These are phyloP conservation scores for Takakia lepidozioides DNA, from an alignment of 225 moss, liverwort and hornwort species.

Conservation along the genomic window DNA sequence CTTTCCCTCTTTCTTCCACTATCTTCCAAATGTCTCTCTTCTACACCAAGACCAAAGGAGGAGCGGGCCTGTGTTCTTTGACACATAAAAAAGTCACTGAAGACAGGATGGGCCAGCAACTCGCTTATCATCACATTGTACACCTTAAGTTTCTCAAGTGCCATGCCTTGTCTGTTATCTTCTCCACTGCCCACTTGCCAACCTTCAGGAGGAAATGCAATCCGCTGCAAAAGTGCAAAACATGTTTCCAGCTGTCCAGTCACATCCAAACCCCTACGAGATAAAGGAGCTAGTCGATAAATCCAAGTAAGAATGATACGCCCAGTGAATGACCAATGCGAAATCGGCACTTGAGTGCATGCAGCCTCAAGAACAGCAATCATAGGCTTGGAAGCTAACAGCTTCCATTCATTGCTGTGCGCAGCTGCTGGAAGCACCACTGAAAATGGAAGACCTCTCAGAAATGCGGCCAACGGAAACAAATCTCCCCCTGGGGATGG, in stretches of 20 bases:
- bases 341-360: slow-evolving; percentile 20
- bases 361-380: slow-evolving; percentile 36
- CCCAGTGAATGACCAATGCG: slow-evolving; percentile 27
- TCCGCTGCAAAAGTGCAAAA: slow-evolving; percentile 28
- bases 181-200: slow-evolving; percentile 13
- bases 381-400: slow-evolving; percentile 32
- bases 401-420: slow-evolving; percentile 23
- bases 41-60: too few species aligned
- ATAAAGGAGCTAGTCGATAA: slow-evolving; percentile 28
- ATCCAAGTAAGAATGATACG: slow-evolving; percentile 56
- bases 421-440: slow-evolving; percentile 59
- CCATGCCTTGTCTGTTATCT: too few species aligned
- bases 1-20: slow-evolving; percentile 11
- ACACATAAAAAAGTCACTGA: slow-evolving; percentile 21
- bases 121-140: slow-evolving; percentile 24
- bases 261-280: slow-evolving; percentile 20
- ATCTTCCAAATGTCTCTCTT: too few species aligned
- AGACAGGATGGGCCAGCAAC: slow-evolving; percentile 39
- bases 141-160: slow-evolving; percentile 17
- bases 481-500: too few species aligned
- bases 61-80: slow-evolving; percentile 15
- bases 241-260: slow-evolving; percentile 33
- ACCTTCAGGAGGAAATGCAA: slow-evolving; percentile 13
- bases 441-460: slow-evolving; percentile 47
- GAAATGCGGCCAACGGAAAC: slow-evolving; percentile 11